Base-by-base conservation (phyloP, 1,284 basidiomycete genomes). In the Laetiporus sulphureus region DNA sequence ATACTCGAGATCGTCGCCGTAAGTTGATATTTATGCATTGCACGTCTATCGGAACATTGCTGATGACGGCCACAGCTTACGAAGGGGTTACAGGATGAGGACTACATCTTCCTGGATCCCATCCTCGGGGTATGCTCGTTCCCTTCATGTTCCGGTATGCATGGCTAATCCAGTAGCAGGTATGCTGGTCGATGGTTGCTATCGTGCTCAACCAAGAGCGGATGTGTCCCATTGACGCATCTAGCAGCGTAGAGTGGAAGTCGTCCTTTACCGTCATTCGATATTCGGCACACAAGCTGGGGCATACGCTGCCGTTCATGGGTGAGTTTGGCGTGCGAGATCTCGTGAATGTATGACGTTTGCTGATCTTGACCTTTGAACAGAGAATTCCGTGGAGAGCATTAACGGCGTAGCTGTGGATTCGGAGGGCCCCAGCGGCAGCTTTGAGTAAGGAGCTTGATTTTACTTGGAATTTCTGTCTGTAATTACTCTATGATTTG, bases 141-240 rank as follows among this genome's bases (percentile, higher is more conserved):
- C n/a, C 3, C 24, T 23, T 21, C 10, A 13, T 4, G 27, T 23
- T 27, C 4, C 16, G 5, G 16, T 21, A 36, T 20, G 16, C 22
- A 13, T 19, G 3, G n/a, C 30, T 32, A 18, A 39, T 16, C 35
- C 2, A 31, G 5, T 21, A n/a, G 16, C 7, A 54, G 52, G 39
- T 36, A 12, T 54, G 52, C 22, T 54, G 38, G 46, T 42, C 48
- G 22, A 45, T 51, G 36, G 44, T 54, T 12, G 50, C 48, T 5
- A 46, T 40, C 15, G 44, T 49, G 30, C 42, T 54, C n/a, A 44
- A 48, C 5, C 41, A 48, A 23, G 46, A 54, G 35, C 44, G 42
- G 21, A 21, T 41, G 27, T 27, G 36, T 2, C 40, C 43, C 23
- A 7, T 40, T 3, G 42, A 47, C 12, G 40, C 45, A 8, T 34